Evolutionary conservation across 169 alveolate species (phyloP).

Genomic region (Eimeria sp.): DNA sequence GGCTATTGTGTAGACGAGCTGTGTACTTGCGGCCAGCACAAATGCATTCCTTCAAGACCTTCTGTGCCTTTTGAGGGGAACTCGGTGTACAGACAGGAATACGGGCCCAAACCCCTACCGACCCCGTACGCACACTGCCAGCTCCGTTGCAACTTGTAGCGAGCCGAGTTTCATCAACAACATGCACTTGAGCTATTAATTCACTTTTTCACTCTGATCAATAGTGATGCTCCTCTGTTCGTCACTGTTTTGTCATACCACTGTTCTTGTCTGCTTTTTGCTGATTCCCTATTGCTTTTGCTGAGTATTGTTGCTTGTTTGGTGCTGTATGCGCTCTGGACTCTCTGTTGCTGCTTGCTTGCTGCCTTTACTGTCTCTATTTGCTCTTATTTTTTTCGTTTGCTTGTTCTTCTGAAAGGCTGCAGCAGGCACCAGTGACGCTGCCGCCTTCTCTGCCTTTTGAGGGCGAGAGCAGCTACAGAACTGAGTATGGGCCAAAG

Average conservation of each 20-base stretch:
- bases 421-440: slow-evolving; percentile 75
- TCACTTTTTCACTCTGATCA: too few relatives aligned
- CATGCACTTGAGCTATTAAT: too few relatives aligned
- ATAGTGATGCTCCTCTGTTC: too few relatives aligned
- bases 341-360: neutral
- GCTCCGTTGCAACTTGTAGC: too few relatives aligned
- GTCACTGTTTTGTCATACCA: neutral
- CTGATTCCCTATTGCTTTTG: neutral
- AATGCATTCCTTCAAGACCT: slow-evolving; percentile 83
- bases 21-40: slow-evolving; percentile 88
- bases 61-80: slow-evolving; percentile 87
- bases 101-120: slow-evolving; percentile 85
- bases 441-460: slow-evolving; percentile 86
- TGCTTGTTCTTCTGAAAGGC: slow-evolving; percentile 28
- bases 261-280: neutral
- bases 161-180: too few relatives aligned
- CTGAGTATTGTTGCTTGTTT: neutral
- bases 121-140: slow-evolving; percentile 21
- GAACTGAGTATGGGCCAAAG: slow-evolving; percentile 87
- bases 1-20: slow-evolving; percentile 89
- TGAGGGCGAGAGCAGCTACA: slow-evolving; percentile 88
- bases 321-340: neutral
- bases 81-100: slow-evolving; percentile 85
- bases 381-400: neutral
- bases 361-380: neutral